Conservation (phyloP, 2,329 filamentous ascomycete genomes). For the Cladobotryum mycophilum region DNA sequence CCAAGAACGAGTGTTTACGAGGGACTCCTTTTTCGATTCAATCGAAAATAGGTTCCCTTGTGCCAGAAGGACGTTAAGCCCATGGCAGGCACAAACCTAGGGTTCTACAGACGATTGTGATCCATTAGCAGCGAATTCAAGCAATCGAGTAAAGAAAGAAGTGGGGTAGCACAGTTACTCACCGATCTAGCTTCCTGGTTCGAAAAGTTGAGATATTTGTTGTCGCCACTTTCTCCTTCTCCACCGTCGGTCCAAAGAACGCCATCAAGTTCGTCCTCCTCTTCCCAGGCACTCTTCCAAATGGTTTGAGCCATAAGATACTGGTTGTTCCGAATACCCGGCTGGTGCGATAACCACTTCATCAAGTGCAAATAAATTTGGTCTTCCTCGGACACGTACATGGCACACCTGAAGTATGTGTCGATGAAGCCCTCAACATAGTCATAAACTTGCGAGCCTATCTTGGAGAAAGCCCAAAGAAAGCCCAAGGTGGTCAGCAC, state of each 20-base stretch:
- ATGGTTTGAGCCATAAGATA: conserved; percentile 51
- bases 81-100: conserved; percentile 48
- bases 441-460: conserved; percentile 29
- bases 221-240: conserved; percentile 28
- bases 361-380: conserved; percentile 54
- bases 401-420: conserved; percentile 43
- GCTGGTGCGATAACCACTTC: conserved; percentile 50
- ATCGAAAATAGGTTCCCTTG: conserved; percentile 42
- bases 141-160: background rate
- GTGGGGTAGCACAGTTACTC: conserved; percentile 15
- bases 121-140: background rate
- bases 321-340: conserved; percentile 44
- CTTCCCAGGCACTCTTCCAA: conserved; percentile 50
- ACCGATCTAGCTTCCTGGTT: conserved; percentile 48
- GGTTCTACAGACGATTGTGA: conserved; percentile 27
- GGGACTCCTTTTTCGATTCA: conserved; percentile 41
- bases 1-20: conserved; percentile 26
- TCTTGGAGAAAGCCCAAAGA: conserved; percentile 39
- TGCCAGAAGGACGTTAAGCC: conserved; percentile 51
- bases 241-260: conserved; percentile 34
- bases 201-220: conserved; percentile 51
- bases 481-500: conserved; percentile 41
- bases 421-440: conserved; percentile 31
- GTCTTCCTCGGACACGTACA: conserved; percentile 50
- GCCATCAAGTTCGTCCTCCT: conserved; percentile 40